These are phyloP conservation scores for Drosera capensis DNA, from an alignment of 148 eudicot species.

Conservation along the genomic window DNA sequence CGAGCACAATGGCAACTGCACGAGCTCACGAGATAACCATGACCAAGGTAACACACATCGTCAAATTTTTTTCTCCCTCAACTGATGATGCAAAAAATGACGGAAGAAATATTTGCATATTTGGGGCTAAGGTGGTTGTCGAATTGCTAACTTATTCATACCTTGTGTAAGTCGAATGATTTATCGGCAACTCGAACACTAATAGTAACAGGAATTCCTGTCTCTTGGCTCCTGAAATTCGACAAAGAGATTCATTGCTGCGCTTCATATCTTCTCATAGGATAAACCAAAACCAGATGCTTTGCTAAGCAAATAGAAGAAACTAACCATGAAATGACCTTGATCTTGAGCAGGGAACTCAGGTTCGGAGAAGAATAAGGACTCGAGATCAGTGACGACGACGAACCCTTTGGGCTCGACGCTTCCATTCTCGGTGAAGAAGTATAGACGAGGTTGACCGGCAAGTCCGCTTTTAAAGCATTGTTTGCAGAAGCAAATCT, in stretches of 20 bases:
- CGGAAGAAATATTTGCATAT: too few relatives aligned
- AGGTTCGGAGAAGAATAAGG: slow-evolving; percentile 79
- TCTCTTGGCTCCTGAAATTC: slow-evolving; percentile 73
- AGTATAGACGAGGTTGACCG: neutral
- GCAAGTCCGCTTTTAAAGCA: neutral
- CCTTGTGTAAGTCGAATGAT: slow-evolving; percentile 83
- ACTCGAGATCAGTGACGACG: slow-evolving; percentile 31
- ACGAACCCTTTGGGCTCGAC: slow-evolving; percentile 29
- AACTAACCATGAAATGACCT: slow-evolving; percentile 72
- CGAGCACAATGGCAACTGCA: slow-evolving; percentile 50
- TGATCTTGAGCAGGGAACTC: slow-evolving; percentile 78
- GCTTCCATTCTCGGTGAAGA: slow-evolving; percentile 25
- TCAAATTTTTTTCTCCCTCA: neutral
- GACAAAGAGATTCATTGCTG: neutral
- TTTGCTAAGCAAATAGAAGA: too few relatives aligned
- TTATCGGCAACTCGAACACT: slow-evolving; percentile 51
- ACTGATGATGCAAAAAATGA: too few relatives aligned
- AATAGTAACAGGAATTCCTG: slow-evolving; percentile 59
- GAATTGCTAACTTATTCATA: slow-evolving; percentile 8
- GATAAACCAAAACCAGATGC: neutral
- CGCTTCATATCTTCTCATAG: neutral
- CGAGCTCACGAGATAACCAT: neutral
- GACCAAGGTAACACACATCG: neutral
- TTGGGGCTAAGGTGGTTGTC: neutral
- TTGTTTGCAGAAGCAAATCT: neutral